Evolutionary conservation across 176 grass and related monocot genomes (phyloP).

Genomic region (Avena insularis): DNA sequence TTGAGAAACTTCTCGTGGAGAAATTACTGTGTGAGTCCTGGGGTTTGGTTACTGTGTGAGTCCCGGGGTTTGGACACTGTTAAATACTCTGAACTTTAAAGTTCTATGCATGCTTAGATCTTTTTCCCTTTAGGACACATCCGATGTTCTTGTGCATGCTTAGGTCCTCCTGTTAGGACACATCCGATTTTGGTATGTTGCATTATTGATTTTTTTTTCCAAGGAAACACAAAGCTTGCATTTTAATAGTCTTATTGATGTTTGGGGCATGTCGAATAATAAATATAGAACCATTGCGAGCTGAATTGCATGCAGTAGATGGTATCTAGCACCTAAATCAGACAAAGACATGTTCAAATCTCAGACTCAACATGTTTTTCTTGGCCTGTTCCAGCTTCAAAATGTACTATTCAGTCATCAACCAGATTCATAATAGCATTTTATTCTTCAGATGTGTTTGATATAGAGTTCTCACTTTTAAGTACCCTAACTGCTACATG

Average conservation of each 20-base stretch:
- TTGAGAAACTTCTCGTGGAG: background rate
- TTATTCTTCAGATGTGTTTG: conserved; percentile 15
- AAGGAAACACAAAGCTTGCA: no score
- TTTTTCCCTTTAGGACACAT: conserved; percentile 8
- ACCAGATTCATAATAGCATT: conserved; percentile 3
- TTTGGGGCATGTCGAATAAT: background rate
- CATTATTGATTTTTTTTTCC: background rate
- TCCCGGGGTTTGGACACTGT: background rate
- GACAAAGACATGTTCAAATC: background rate
- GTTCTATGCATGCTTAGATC: conserved; percentile 13
- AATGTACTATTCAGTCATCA: background rate
- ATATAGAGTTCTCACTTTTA: conserved; percentile 12
- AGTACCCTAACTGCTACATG: background rate
- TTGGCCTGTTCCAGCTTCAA: background rate
- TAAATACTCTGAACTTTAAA: conserved; percentile 13
- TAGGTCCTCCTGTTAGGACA: background rate
- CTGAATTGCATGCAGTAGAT: background rate
- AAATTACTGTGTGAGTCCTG: background rate
- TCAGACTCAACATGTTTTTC: background rate
- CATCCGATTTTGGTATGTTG: background rate
- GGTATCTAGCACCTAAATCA: background rate
- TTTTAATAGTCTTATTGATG: background rate
- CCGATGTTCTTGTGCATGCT: conserved; percentile 19
- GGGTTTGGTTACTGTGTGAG: background rate
- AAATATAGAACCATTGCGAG: background rate